phyloP scores from a whole-genome alignment of 1,284 basidiomycete species.

The Rhodotorula sp. region DNA sequence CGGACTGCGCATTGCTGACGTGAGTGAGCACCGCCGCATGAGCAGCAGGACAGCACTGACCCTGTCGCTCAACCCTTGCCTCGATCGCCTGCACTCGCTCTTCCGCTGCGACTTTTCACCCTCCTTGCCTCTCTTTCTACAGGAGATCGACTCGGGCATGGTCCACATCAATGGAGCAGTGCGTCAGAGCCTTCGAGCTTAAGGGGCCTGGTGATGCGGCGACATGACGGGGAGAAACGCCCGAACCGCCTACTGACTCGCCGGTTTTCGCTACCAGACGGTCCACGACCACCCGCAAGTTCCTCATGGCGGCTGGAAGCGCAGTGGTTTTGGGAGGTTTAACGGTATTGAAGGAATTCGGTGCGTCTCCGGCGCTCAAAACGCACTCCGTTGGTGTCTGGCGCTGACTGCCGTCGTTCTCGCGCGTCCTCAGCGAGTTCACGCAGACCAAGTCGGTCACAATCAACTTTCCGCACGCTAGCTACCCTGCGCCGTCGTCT shows the following conservation, averaged over 20 bases:
- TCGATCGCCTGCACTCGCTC: too few species aligned
- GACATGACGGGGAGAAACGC: too few species aligned
- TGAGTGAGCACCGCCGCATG: neutral
- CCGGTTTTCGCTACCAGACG: neutral
- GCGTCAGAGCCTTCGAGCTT: too few species aligned
- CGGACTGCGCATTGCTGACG: neutral
- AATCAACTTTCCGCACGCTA: conserved; percentile 37
- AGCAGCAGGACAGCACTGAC: too few species aligned
- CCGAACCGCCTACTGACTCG: neutral
- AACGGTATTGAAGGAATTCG: conserved; percentile 34
- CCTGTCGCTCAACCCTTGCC: too few species aligned
- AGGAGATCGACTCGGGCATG: conserved; percentile 46
- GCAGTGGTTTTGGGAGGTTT: conserved; percentile 42
- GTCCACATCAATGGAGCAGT: conserved; percentile 47
- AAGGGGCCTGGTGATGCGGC: too few species aligned
- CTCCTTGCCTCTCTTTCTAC: neutral
- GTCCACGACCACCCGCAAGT: conserved; percentile 31
- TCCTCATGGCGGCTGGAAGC: conserved; percentile 43
- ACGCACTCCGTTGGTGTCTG: too few species aligned
- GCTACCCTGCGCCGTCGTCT: conserved; percentile 25
- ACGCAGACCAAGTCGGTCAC: conserved; percentile 39
- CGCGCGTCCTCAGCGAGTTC: conserved; percentile 31
- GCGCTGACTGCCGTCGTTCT: too few species aligned
- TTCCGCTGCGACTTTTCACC: too few species aligned
- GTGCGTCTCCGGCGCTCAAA: neutral